Conservation (phyloP, 345 rosid genomes). For the Salix caprea region DNA sequence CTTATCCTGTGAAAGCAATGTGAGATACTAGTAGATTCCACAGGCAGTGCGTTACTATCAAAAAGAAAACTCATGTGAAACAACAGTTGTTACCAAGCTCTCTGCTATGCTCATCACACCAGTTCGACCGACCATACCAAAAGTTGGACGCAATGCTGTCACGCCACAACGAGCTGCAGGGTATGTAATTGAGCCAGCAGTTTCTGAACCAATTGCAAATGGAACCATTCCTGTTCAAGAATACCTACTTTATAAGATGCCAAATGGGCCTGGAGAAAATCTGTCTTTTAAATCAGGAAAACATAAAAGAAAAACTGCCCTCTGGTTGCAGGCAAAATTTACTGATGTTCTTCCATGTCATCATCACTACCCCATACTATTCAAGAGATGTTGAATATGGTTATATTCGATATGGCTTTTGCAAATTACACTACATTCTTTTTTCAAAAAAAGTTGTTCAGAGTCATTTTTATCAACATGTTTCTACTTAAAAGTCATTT, state of each 20-base stretch:
- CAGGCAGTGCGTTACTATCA: not conserved
- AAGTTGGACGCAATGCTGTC: slow-evolving; percentile 82
- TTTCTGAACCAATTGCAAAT: slow-evolving; percentile 92
- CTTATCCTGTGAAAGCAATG: slow-evolving; percentile 55
- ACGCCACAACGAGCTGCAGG: slow-evolving; percentile 82
- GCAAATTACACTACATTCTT: no score
- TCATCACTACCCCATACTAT: not conserved
- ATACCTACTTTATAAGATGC: not conserved
- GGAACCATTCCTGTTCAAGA: slow-evolving; percentile 64
- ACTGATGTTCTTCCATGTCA: not conserved
- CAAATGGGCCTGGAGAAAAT: not conserved
- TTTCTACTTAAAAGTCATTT: no score
- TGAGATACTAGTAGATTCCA: not conserved
- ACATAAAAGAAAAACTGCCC: not conserved
- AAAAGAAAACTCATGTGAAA: not conserved
- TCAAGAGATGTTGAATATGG: not conserved
- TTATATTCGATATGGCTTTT: no score
- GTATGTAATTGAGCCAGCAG: slow-evolving; percentile 79
- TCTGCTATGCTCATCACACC: slow-evolving; percentile 93
- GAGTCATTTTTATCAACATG: no score
- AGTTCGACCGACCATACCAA: slow-evolving; percentile 71
- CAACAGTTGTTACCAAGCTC: slow-evolving; percentile 48
- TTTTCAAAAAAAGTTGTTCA: no score
- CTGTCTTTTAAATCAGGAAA: not conserved
- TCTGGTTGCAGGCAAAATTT: not conserved